phyloP scores from a whole-genome alignment of 2,329 filamentous ascomycete genomes.

The Aspergillus amoenus region DNA sequence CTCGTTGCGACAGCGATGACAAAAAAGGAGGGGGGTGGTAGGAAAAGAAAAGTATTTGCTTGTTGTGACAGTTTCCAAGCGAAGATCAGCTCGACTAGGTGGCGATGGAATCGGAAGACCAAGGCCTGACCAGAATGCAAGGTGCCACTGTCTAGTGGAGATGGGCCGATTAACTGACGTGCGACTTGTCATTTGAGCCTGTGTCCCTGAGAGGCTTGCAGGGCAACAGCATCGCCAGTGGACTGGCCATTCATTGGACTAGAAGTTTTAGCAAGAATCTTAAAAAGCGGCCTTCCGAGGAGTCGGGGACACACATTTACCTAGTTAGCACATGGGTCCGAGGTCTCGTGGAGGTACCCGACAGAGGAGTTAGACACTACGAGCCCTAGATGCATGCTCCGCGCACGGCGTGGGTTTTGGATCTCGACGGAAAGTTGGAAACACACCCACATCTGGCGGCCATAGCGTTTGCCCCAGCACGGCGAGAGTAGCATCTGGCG shows the following conservation, averaged over 20 bases:
- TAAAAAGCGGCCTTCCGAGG: neutral
- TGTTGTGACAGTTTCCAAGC: neutral
- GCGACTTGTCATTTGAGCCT: neutral
- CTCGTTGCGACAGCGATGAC: neutral
- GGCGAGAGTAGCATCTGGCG: too few relatives aligned
- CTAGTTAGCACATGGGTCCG: constrained; percentile 3
- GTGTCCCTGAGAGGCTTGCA: neutral
- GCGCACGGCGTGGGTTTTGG: too few relatives aligned
- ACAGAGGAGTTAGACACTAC: too few relatives aligned
- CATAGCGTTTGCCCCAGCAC: too few relatives aligned
- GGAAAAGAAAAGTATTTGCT: neutral
- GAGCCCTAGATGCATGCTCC: too few relatives aligned
- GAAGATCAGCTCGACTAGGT: neutral
- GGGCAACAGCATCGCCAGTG: neutral
- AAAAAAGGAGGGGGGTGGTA: neutral
- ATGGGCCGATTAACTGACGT: neutral
- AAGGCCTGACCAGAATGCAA: neutral
- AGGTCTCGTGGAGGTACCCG: neutral
- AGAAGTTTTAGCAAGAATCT: neutral
- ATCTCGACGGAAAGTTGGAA: neutral
- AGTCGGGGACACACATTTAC: neutral
- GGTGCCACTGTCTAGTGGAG: constrained; percentile 1
- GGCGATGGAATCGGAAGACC: neutral
- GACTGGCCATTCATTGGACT: neutral
- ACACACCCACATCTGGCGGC: neutral